Evolutionary conservation across 176 grass and related monocot genomes (phyloP).

Genomic region (Avena atlantica): DNA sequence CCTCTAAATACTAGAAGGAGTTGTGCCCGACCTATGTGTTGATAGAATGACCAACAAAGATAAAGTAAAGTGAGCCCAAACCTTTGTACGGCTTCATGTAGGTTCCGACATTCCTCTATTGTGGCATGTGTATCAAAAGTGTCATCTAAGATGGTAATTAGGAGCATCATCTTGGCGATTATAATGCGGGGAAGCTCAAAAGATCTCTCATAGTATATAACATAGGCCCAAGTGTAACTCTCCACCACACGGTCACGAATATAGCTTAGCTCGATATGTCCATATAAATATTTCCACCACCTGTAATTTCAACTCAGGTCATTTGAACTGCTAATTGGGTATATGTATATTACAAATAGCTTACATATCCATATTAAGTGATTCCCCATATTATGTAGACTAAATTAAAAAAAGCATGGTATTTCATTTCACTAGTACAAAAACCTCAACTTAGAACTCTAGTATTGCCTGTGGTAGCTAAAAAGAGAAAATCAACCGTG

Average conservation of each 20-base stretch:
- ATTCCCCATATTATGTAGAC: too few relatives aligned
- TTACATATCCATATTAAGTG: too few relatives aligned
- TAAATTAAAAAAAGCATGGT: too few relatives aligned
- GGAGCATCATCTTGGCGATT: background rate
- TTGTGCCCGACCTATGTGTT: background rate
- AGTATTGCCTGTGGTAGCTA: too few relatives aligned
- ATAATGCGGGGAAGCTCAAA: conserved; percentile 5
- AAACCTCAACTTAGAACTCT: too few relatives aligned
- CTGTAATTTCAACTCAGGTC: background rate
- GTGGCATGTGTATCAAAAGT: conserved; percentile 39
- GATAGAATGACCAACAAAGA: background rate
- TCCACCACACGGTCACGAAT: conserved; percentile 31
- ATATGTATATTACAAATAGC: too few relatives aligned
- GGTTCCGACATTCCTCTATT: conserved; percentile 3
- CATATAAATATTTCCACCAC: conserved; percentile 42
- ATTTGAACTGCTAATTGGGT: too few relatives aligned
- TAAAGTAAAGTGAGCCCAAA: background rate
- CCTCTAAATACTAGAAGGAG: background rate
- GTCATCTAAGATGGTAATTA: conserved; percentile 26
- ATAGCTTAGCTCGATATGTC: conserved; percentile 1
- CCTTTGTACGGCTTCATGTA: conserved; percentile 38
- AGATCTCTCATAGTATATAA: background rate
- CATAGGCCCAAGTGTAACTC: conserved; percentile 8
- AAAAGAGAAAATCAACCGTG: too few relatives aligned
- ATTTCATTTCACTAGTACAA: too few relatives aligned